A percentile compares a stretch with the other conserved stretches of the same genome.
Conservation (phyloP, 345 rosid genomes). For the Mercurialis annua region DNA sequence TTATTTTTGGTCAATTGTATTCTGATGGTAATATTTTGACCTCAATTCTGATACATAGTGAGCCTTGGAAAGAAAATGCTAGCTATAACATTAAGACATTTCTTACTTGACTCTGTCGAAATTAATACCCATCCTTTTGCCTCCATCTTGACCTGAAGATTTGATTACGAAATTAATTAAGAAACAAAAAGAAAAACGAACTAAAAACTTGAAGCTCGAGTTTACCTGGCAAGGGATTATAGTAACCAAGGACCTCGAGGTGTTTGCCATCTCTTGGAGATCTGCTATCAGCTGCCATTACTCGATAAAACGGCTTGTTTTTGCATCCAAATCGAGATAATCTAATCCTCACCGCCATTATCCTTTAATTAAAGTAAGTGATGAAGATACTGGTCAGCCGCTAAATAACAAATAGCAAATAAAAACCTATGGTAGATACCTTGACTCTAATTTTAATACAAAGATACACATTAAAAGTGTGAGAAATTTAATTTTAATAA, state of each 20-base stretch:
- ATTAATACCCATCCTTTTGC: slow-evolving; percentile 88
- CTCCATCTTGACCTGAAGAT: slow-evolving; percentile 88
- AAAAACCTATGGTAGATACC: no score
- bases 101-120: slow-evolving; percentile 86
- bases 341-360: slow-evolving; percentile 74
- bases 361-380: no score
- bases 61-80: not conserved
- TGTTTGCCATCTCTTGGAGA: slow-evolving; percentile 86
- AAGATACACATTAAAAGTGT: no score
- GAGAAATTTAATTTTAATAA: no score
- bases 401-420: no score
- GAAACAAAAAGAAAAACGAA: slow-evolving; percentile 13
- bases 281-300: slow-evolving; percentile 79
- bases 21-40: no score
- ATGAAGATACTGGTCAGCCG: no score
- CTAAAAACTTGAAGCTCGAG: slow-evolving; percentile 6
- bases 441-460: no score
- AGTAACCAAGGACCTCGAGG: slow-evolving; percentile 74
- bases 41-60: no score
- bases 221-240: slow-evolving; percentile 71
- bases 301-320: slow-evolving; percentile 66
- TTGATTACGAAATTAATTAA: no score
- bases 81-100: not conserved
- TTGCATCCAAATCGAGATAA: slow-evolving; percentile 75
- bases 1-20: no score